These are phyloP conservation scores for Pseudomonodictys pantanalensis DNA, from an alignment of 495 filamentous ascomycete species.

Conservation along the genomic window DNA sequence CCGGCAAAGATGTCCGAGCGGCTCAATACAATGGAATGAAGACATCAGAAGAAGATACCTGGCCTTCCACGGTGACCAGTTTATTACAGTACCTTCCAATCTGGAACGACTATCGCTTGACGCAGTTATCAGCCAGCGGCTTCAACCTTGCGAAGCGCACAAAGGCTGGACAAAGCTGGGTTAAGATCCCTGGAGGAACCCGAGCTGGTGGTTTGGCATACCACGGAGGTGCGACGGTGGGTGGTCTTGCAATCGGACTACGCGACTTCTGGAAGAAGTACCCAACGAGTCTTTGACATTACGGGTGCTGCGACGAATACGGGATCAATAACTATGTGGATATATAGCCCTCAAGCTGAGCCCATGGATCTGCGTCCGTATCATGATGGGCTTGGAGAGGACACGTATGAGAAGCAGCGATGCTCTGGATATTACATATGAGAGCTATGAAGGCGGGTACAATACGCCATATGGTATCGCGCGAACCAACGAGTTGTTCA, in stretches of 20 bases:
- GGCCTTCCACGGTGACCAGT: not conserved
- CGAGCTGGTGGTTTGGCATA: constrained; percentile 14
- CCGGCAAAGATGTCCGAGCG: not conserved
- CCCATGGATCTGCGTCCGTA: constrained; percentile 13
- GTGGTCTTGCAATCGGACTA: constrained; percentile 16
- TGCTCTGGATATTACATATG: constrained; percentile 15
- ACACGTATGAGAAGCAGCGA: constrained; percentile 15
- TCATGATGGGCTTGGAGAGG: constrained; percentile 15
- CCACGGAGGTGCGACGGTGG: constrained; percentile 9
- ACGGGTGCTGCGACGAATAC: constrained; percentile 5
- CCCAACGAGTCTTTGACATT: constrained; percentile 11
- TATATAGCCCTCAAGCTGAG: constrained; percentile 13
- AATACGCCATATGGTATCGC: constrained; percentile 16
- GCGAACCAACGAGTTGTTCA: constrained; percentile 13
- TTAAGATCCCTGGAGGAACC: constrained; percentile 18
- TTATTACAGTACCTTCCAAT: constrained; percentile 12
- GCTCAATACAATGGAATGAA: constrained; percentile 14
- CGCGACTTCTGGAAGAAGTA: constrained; percentile 25
- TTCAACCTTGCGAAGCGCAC: constrained; percentile 17
- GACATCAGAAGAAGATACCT: not conserved
- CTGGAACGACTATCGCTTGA: constrained; percentile 16
- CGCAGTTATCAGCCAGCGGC: constrained; percentile 9
- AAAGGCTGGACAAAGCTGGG: constrained; percentile 14
- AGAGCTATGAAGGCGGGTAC: constrained; percentile 14
- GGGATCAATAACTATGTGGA: constrained; percentile 14